These are phyloP conservation scores for Neurospora intermedia DNA, from an alignment of 495 filamentous ascomycete genomes.

Conservation along the genomic window DNA sequence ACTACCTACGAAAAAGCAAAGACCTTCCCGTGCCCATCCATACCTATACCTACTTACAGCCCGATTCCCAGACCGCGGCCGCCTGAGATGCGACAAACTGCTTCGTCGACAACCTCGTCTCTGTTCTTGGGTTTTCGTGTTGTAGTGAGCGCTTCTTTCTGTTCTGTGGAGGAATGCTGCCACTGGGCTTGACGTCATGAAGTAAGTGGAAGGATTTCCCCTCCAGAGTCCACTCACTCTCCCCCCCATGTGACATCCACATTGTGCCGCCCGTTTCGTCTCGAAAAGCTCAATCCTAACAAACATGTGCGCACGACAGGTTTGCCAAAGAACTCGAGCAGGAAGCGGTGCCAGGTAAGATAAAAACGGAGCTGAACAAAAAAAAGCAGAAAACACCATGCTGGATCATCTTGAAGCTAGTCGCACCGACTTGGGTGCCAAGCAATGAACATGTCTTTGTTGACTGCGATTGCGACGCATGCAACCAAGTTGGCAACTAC, in stretches of 20 bases:
- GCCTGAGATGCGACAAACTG: not conserved
- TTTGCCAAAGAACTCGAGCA: constrained; percentile 69
- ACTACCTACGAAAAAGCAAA: not conserved
- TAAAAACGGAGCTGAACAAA: not conserved
- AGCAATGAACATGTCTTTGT: not conserved
- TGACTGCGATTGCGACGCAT: not conserved
- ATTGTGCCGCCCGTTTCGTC: not conserved
- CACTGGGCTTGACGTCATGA: constrained; percentile 23
- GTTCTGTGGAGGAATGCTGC: not conserved
- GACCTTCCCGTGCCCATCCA: not conserved
- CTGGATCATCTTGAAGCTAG: not conserved
- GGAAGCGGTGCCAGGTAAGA: constrained; percentile 63
- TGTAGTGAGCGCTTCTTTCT: not conserved
- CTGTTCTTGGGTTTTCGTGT: not conserved
- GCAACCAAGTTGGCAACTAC: not conserved
- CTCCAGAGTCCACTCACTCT: not conserved
- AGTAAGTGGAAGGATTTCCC: constrained; percentile 11
- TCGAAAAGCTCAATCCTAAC: constrained; percentile 2
- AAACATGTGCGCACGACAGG: constrained; percentile 24
- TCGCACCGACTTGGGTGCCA: not conserved
- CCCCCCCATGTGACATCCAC: not conserved
- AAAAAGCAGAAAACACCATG: not conserved
- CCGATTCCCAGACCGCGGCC: not conserved
- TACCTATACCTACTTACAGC: not conserved
- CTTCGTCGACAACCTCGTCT: not conserved